phyloP scores from a whole-genome alignment of 768 basidiomycete genomes.

The Serpula lacrymans region DNA sequence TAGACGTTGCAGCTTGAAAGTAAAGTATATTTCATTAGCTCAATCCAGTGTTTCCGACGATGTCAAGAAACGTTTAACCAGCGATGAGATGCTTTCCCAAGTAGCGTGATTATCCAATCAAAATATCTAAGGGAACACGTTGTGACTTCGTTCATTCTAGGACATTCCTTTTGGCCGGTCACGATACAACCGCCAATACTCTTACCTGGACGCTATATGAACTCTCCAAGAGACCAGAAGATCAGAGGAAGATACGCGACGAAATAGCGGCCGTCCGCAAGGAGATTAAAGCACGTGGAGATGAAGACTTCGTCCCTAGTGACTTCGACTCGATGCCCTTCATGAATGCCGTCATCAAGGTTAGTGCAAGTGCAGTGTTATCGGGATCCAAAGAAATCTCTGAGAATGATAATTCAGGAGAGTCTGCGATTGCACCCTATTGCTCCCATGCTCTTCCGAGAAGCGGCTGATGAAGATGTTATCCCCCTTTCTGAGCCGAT shows the following conservation, averaged over 20 bases:
- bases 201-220: conserved; percentile 14
- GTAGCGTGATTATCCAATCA: conserved; percentile 20
- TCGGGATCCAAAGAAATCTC: neutral
- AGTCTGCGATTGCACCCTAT: conserved; percentile 30
- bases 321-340: conserved; percentile 33
- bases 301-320: conserved; percentile 21
- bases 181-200: conserved; percentile 15
- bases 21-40: conserved; percentile 10
- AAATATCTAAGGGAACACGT: conserved; percentile 20
- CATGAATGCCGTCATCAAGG: conserved; percentile 32
- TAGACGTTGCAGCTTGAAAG: no score
- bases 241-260: conserved; percentile 12
- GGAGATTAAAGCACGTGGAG: conserved; percentile 16
- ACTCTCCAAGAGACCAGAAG: conserved; percentile 12
- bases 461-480: conserved; percentile 26
- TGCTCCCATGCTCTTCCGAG: conserved; percentile 21
- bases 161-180: conserved; percentile 13
- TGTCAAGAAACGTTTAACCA: conserved; percentile 21
- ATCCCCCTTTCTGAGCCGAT: conserved; percentile 31
- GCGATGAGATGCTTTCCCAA: conserved; percentile 30
- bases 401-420: conserved; percentile 13
- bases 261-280: conserved; percentile 17
- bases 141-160: conserved; percentile 23
- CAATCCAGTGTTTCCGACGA: conserved; percentile 28
- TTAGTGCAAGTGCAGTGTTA: conserved; percentile 7